phyloP scores from a whole-genome alignment of 1,139 yeast genomes.

The Nakaseomyces glabratus region DNA sequence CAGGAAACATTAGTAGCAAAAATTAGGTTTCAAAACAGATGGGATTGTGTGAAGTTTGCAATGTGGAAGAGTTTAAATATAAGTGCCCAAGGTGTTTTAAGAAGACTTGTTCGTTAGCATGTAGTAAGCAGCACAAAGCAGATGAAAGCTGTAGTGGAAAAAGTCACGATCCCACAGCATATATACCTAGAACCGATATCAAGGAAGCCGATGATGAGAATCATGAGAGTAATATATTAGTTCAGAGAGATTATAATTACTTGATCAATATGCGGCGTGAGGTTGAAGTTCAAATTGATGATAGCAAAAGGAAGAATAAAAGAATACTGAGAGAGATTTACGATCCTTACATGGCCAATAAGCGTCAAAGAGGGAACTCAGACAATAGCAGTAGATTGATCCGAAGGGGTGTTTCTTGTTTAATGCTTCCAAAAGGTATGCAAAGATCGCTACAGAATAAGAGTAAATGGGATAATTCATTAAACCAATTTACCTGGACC shows the following conservation, averaged over 20 bases:
- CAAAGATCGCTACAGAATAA: slow-evolving; percentile 56
- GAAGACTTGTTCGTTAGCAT: slow-evolving; percentile 59
- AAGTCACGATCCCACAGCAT: slow-evolving; percentile 49
- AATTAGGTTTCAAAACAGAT: too few relatives aligned
- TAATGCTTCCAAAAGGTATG: slow-evolving; percentile 66
- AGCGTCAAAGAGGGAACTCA: slow-evolving; percentile 26
- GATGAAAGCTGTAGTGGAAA: slow-evolving; percentile 58
- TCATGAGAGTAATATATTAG: slow-evolving; percentile 34
- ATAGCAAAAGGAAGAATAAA: slow-evolving; percentile 33
- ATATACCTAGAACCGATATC: slow-evolving; percentile 33
- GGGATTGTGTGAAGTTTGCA: slow-evolving; percentile 45
- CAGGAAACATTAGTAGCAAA: too few relatives aligned
- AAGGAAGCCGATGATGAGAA: slow-evolving; percentile 35
- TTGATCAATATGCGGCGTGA: slow-evolving; percentile 52
- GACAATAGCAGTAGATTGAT: slow-evolving; percentile 19
- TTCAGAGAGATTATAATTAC: slow-evolving; percentile 81
- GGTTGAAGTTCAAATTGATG: slow-evolving; percentile 44
- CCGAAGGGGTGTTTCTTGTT: slow-evolving; percentile 45
- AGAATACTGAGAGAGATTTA: slow-evolving; percentile 22
- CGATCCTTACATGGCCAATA: slow-evolving; percentile 15
- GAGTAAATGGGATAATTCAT: slow-evolving; percentile 63
- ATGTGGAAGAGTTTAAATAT: slow-evolving; percentile 44
- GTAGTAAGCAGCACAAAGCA: slow-evolving; percentile 63
- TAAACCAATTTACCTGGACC: slow-evolving; percentile 65
- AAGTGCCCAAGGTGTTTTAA: slow-evolving; percentile 76